Conservation (phyloP, 169 alveolate species). For the Plasmodium coatneyi region DNA sequence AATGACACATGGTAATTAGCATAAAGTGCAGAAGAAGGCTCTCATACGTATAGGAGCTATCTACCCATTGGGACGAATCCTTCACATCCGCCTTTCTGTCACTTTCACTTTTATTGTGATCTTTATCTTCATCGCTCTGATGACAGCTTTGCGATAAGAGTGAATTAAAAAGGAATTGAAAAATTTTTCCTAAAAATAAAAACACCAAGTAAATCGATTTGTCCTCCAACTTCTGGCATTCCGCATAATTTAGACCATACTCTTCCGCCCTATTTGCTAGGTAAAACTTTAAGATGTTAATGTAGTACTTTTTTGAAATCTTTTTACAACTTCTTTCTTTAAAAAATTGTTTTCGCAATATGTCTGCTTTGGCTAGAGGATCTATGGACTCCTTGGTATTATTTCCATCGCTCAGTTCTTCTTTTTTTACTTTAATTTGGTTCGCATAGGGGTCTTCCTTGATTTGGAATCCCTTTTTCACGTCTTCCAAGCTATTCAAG, state of each 20-base stretch:
- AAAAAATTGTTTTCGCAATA: conserved; percentile 17
- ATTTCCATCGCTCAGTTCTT: conserved; percentile 11
- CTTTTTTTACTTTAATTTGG: conserved; percentile 32
- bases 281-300: conserved; percentile 39
- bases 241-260: conserved; percentile 21
- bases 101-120: not conserved
- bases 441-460: not conserved
- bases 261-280: conserved; percentile 40
- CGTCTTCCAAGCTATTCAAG: not conserved
- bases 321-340: conserved; percentile 12
- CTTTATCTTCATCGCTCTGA: not conserved
- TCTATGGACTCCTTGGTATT: not conserved
- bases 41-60: not conserved
- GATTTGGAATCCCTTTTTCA: not conserved
- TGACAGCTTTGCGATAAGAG: not conserved
- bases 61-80: not conserved
- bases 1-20: conserved; percentile 37
- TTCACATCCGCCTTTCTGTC: not conserved
- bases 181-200: conserved; percentile 62
- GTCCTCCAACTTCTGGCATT: conserved; percentile 24
- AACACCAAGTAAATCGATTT: conserved; percentile 47
- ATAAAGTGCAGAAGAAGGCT: conserved; percentile 27
- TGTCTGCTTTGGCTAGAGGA: not conserved
- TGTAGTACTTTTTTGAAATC: conserved; percentile 55
- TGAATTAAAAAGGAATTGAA: conserved; percentile 32